Evolutionary conservation across 805 yeast genomes (phyloP).

Genomic region (Wickerhamiella australiensis): DNA sequence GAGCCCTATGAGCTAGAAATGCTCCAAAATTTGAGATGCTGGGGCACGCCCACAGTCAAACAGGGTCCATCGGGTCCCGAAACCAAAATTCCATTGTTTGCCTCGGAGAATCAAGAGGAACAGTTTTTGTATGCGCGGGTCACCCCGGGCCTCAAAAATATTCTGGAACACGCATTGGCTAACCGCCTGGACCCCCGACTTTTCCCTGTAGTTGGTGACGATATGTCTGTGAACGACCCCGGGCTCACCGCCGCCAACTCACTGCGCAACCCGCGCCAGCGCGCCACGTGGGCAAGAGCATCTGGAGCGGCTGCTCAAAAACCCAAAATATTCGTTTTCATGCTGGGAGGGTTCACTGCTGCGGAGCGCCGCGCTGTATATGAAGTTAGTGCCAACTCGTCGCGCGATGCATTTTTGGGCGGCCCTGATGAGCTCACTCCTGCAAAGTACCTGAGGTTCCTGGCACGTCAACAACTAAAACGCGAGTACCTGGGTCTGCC

Average conservation of each 20-base stretch:
- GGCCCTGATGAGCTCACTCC: conserved; percentile 56
- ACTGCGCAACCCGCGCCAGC: conserved; percentile 56
- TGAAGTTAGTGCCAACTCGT: conserved; percentile 46
- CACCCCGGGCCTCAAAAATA: conserved; percentile 54
- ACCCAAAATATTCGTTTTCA: conserved; percentile 65
- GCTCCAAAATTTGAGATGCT: conserved; percentile 42
- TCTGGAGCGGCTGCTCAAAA: conserved; percentile 32
- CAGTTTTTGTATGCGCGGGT: conserved; percentile 46
- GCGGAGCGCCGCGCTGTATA: conserved; percentile 68
- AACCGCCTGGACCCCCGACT: conserved; percentile 40
- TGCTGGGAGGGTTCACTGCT: conserved; percentile 83
- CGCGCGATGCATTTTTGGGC: conserved; percentile 67
- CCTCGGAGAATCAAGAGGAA: conserved; percentile 27
- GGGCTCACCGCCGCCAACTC: conserved; percentile 36
- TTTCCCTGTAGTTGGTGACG: conserved; percentile 56
- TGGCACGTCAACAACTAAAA: conserved; percentile 23
- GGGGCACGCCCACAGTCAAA: conserved; percentile 36
- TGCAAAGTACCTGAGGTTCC: conserved; percentile 23
- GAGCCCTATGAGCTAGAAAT: conserved; percentile 38
- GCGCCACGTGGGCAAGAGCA: conserved; percentile 64
- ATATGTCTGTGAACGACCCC: conserved; percentile 25
- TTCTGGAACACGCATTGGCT: conserved; percentile 40
- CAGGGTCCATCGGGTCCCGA: conserved; percentile 19
- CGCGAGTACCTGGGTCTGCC: conserved; percentile 26
- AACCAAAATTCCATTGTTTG: conserved; percentile 4